These are phyloP conservation scores for Lichtheimia hyalospora DNA, from an alignment of 371 early-diverging fungal genomes.

Conservation along the genomic window DNA sequence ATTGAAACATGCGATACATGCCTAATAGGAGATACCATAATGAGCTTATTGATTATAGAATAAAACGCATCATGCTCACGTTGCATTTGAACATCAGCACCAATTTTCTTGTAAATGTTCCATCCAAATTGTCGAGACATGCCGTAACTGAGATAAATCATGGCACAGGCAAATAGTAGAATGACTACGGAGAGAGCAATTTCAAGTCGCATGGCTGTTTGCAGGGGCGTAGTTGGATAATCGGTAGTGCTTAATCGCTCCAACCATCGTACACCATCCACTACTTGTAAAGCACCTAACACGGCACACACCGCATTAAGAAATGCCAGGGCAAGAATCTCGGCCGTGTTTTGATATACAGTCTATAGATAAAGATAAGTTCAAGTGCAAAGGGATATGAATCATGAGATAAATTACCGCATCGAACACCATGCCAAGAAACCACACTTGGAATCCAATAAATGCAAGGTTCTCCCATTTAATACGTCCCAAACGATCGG, in stretches of 20 bases:
- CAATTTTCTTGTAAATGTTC: slow-evolving; percentile 40
- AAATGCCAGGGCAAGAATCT: slow-evolving; percentile 36
- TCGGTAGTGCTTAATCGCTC: slow-evolving; percentile 14
- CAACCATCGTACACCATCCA: slow-evolving; percentile 44
- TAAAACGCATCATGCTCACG: slow-evolving; percentile 11
- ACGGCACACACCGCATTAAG: slow-evolving; percentile 44
- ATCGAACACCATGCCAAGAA: slow-evolving; percentile 40
- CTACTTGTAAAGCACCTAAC: slow-evolving; percentile 41
- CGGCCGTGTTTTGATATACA: slow-evolving; percentile 42
- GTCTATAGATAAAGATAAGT: slow-evolving; percentile 23
- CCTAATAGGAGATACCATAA: slow-evolving; percentile 7
- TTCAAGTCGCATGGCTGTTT: slow-evolving; percentile 39
- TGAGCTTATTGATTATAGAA: background rate
- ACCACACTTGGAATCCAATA: slow-evolving; percentile 40
- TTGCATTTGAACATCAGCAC: slow-evolving; percentile 33
- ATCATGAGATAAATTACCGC: slow-evolving; percentile 27
- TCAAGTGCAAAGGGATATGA: background rate
- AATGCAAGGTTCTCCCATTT: slow-evolving; percentile 45
- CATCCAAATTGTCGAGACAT: slow-evolving; percentile 38
- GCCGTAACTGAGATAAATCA: slow-evolving; percentile 30
- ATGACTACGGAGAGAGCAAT: slow-evolving; percentile 38
- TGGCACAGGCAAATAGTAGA: slow-evolving; percentile 25
- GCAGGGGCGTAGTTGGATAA: slow-evolving; percentile 22
- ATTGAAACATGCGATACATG: slow-evolving; percentile 46
- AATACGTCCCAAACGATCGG: slow-evolving; percentile 29